Evolutionary conservation across 2,329 filamentous ascomycete species (phyloP).

Genomic region (Microdochium bolleyi): DNA sequence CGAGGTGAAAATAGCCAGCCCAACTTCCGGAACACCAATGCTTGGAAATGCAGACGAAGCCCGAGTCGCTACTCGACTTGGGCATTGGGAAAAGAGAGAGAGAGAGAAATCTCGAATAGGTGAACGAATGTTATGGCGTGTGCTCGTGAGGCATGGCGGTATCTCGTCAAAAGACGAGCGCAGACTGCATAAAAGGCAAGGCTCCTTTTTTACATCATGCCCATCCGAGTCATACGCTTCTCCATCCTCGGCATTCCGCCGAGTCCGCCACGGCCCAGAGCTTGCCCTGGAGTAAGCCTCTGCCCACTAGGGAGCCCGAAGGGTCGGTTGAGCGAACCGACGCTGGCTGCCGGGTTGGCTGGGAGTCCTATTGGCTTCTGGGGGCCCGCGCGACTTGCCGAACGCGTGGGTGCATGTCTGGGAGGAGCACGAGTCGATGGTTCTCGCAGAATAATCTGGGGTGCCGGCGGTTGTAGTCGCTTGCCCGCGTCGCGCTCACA

Average conservation of each 20-base stretch:
- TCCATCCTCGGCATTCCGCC: constrained; percentile 42
- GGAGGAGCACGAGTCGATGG: neutral
- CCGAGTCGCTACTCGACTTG: neutral
- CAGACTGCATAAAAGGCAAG: neutral
- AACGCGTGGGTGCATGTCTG: constrained; percentile 5
- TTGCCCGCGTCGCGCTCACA: constrained; percentile 81
- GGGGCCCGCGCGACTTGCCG: constrained; percentile 5
- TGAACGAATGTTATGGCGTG: neutral
- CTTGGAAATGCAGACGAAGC: no score
- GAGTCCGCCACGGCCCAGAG: constrained; percentile 20
- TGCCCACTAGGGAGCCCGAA: constrained; percentile 24
- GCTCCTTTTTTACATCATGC: constrained; percentile 44
- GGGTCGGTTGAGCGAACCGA: constrained; percentile 16
- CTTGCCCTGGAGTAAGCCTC: constrained; percentile 26
- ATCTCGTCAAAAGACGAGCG: neutral
- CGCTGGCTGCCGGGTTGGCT: constrained; percentile 10
- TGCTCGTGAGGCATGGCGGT: neutral
- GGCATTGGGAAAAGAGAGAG: neutral
- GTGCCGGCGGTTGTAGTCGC: constrained; percentile 35
- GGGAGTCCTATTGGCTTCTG: constrained; percentile 15
- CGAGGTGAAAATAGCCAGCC: no score
- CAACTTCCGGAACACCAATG: no score
- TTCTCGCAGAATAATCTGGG: constrained; percentile 7
- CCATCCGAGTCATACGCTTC: constrained; percentile 53
- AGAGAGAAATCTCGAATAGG: neutral